These are phyloP conservation scores for Kodamaea jinghongensis DNA, from an alignment of 805 yeast genomes.

Conservation along the genomic window DNA sequence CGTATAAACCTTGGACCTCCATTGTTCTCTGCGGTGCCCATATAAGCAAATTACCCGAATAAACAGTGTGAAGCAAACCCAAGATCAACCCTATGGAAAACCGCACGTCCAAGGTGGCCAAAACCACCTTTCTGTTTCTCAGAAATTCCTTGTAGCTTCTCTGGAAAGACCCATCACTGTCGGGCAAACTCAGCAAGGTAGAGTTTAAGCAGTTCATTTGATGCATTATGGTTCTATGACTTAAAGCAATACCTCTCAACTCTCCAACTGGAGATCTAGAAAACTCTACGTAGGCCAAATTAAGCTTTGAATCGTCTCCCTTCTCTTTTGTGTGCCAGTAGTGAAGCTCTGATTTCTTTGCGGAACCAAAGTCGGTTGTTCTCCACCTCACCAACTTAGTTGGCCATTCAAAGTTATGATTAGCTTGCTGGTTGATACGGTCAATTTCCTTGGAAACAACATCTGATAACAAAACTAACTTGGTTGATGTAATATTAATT, in stretches of 20 bases:
- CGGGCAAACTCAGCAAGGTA: conserved; percentile 64
- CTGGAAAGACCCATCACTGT: conserved; percentile 53
- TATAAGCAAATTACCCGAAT: conserved; percentile 75
- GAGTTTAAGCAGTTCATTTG: conserved; percentile 79
- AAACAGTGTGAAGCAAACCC: conserved; percentile 78
- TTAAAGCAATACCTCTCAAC: conserved; percentile 86
- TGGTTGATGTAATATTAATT: conserved; percentile 70
- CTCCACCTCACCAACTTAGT: conserved; percentile 71
- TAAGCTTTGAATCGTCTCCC: conserved; percentile 26
- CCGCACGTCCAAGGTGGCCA: conserved; percentile 43
- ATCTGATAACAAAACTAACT: conserved; percentile 78
- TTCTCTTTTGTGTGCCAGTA: conserved; percentile 20
- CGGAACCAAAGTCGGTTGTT: conserved; percentile 82
- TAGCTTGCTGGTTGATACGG: conserved; percentile 43
- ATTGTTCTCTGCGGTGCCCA: conserved; percentile 76
- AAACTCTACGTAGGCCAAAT: conserved; percentile 90
- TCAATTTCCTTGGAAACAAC: conserved; percentile 73
- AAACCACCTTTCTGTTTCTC: conserved; percentile 51
- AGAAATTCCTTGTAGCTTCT: conserved; percentile 32
- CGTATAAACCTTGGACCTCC: conserved; percentile 83
- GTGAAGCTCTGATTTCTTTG: conserved; percentile 34
- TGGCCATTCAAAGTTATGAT: conserved; percentile 63
- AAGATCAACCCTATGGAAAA: conserved; percentile 79
- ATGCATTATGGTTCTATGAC: conserved; percentile 82
- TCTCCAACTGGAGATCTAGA: conserved; percentile 89